These are phyloP conservation scores for Xylaria bambusicola DNA, from an alignment of 495 filamentous ascomycete genomes.

Conservation along the genomic window DNA sequence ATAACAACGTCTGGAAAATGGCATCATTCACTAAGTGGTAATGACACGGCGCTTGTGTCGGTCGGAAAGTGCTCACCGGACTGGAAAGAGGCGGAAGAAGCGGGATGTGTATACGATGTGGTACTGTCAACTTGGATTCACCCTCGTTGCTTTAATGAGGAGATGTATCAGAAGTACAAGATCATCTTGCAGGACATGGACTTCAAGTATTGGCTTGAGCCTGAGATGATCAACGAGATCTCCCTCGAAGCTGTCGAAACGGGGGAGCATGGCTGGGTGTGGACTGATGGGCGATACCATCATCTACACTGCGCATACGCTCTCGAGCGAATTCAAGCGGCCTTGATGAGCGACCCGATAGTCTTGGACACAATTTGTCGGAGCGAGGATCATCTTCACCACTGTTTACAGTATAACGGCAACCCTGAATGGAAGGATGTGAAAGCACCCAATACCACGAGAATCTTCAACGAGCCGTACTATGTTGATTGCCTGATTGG, in stretches of 20 bases:
- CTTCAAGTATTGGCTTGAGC: constrained; percentile 5
- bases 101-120: constrained; percentile 5
- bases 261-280: constrained; percentile 1
- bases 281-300: constrained; percentile 3
- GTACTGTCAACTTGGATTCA: constrained; percentile 8
- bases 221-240: constrained; percentile 9
- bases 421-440: constrained; percentile 3
- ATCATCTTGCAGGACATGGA: neutral
- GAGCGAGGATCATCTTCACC: constrained; percentile 7
- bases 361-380: constrained; percentile 11
- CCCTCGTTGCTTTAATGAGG: constrained; percentile 6
- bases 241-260: constrained; percentile 3
- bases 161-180: constrained; percentile 6
- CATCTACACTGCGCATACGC: constrained; percentile 9
- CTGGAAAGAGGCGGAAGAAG: constrained; percentile 7
- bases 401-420: neutral
- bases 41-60: constrained; percentile 4
- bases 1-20: neutral
- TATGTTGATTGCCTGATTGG: neutral
- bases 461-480: constrained; percentile 6
- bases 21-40: neutral
- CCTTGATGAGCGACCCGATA: neutral
- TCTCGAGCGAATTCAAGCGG: constrained; percentile 2
- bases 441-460: constrained; percentile 10
- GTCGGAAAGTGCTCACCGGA: constrained; percentile 5